A percentile compares a stretch with the other conserved stretches of the same genome.
These are phyloP conservation scores for Auriscalpium orientale DNA, from an alignment of 768 basidiomycete genomes.

Conservation along the genomic window DNA sequence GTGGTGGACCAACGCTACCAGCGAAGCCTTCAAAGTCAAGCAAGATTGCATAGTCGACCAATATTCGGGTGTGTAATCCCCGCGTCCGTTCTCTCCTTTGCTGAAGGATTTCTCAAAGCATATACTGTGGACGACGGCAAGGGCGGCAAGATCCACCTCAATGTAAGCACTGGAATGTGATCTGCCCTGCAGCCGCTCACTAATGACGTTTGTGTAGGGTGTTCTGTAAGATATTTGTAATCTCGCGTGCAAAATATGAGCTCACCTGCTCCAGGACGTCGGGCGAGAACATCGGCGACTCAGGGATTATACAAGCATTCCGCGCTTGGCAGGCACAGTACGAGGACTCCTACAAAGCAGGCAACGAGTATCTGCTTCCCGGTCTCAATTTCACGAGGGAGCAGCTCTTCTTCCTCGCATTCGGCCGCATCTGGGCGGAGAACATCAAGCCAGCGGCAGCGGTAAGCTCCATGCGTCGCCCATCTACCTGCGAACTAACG, in stretches of 20 bases:
- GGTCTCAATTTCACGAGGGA: conserved; percentile 77
- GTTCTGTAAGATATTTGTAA: neutral
- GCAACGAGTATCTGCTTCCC: conserved; percentile 70
- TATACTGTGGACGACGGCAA: conserved; percentile 84
- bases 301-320: conserved; percentile 77
- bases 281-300: conserved; percentile 88
- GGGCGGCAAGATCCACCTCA: conserved; percentile 77
- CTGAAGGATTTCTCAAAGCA: conserved; percentile 27
- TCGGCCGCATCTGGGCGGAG: conserved; percentile 81
- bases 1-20: conserved; percentile 92
- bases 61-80: conserved; percentile 55
- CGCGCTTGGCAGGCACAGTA: conserved; percentile 86
- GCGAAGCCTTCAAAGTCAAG: conserved; percentile 70
- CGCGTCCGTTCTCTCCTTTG: neutral
- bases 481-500: neutral
- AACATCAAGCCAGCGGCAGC: conserved; percentile 74
- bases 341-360: conserved; percentile 45
- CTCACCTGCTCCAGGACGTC: conserved; percentile 50
- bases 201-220: conserved; percentile 44
- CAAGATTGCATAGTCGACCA: conserved; percentile 89
- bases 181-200: neutral
- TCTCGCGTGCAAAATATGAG: neutral
- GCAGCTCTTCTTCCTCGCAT: conserved; percentile 91
- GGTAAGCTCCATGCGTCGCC: conserved; percentile 31
- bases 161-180: conserved; percentile 42